A percentile compares a stretch with the other conserved stretches of the same genome.
These are phyloP conservation scores for Pterocarpus macrocarpus DNA, from an alignment of 306 rosid species.

Conservation along the genomic window DNA sequence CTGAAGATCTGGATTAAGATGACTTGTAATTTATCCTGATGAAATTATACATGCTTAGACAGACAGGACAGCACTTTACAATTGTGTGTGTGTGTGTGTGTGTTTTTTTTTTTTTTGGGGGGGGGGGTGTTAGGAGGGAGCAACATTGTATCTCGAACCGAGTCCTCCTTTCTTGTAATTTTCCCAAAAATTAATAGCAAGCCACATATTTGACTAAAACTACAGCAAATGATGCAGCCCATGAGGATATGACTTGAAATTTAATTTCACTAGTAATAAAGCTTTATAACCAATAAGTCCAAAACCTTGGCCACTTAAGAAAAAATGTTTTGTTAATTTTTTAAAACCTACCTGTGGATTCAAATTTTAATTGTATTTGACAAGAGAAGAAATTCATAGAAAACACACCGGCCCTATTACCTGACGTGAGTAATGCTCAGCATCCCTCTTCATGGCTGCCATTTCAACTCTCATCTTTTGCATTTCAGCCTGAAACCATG, in stretches of 20 bases:
- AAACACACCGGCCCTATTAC: slow-evolving; percentile 54
- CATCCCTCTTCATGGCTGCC: slow-evolving; percentile 99
- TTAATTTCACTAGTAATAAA: slow-evolving; percentile 27
- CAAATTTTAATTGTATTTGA: slow-evolving; percentile 16
- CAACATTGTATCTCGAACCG: too few species aligned
- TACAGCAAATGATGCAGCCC: too few species aligned
- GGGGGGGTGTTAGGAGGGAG: too few species aligned
- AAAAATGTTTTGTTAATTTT: slow-evolving; percentile 32
- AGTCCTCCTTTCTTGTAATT: too few species aligned
- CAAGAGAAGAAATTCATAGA: slow-evolving; percentile 16
- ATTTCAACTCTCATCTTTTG: slow-evolving; percentile 97
- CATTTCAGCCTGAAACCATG: slow-evolving; percentile 78
- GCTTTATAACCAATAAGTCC: background rate
- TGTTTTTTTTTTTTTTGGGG: too few species aligned
- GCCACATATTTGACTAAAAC: too few species aligned
- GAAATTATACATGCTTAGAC: too few species aligned
- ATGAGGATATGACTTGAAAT: background rate
- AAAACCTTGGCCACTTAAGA: background rate
- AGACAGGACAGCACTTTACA: too few species aligned
- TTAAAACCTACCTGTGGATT: slow-evolving; percentile 16
- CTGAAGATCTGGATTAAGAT: too few species aligned
- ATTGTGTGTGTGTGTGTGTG: too few species aligned
- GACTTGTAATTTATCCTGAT: too few species aligned
- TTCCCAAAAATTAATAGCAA: too few species aligned
- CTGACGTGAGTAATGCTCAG: slow-evolving; percentile 99